Evolutionary conservation across 768 basidiomycete genomes (phyloP), one percentile per base, ranked within the genome.

Genomic region (Collybiopsis luxurians): DNA sequence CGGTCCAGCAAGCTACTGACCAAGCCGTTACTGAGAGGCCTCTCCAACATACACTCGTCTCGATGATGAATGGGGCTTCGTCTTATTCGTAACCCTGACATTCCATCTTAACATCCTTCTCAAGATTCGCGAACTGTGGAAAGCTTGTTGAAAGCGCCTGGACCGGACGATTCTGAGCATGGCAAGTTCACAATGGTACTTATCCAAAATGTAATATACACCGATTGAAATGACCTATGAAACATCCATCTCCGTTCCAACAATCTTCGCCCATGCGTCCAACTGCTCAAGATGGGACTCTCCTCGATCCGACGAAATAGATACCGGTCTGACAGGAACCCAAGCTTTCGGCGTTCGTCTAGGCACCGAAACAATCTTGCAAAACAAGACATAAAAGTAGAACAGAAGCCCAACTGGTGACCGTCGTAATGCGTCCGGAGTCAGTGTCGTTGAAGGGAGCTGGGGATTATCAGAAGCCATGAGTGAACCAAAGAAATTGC

Each of bases 351-450:
- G 90, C 12, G 85, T 77, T 62, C 79, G 82, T 27, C 85, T 76
- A 0, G 89, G 83, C 55, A 87, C 81, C 1, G 92, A 84, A 7
- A 82, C 86, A 46, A 96, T 87, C 63, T 93, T 86, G 62, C 89
- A 89, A 3, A 97, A 69, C 2, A 90, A 72, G 0, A 83, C 74
- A 65, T 95, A 95, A 57, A 96, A 86, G 66, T 94, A 86, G 79
- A 96, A 96, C 11, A 98, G 73, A 64, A 96, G 95, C 0, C 89
- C 93, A 15, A 84, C 79, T 0, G 84, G 69, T 1, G 95, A 95
- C 1, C 90, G 83, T 61, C 83, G 84, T 12, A 89, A 82, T 0
- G 88, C 82, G 58, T 92, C 86, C 0, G 85, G 76, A 21, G 95
- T 78, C 2, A 90, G 73, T 12, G 74, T 72, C 12, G 82, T 72